phyloP scores from a whole-genome alignment of 2,329 filamentous ascomycete species.

The Podosphaera xanthii region DNA sequence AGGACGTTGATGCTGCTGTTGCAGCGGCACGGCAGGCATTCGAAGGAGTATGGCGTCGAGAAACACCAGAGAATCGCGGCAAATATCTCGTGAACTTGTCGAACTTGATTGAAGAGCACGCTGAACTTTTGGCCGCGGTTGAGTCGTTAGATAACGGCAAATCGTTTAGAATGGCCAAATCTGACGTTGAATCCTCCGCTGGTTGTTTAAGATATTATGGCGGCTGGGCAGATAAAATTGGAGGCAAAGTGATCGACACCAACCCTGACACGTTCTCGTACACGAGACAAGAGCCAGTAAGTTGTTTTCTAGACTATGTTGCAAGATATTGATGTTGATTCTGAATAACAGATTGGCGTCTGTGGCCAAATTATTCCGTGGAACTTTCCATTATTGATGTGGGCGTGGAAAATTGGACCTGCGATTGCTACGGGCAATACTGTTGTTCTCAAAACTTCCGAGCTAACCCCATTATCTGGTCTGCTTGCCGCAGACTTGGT shows the following conservation, averaged over 20 bases:
- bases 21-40: slow-evolving; percentile 70
- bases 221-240: slow-evolving; percentile 51
- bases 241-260: slow-evolving; percentile 46
- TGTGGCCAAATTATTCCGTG: slow-evolving; percentile 53
- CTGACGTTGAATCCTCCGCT: slow-evolving; percentile 45
- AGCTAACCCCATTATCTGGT: slow-evolving; percentile 36
- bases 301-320: slow-evolving; percentile 17
- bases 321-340: no score
- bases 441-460: slow-evolving; percentile 36
- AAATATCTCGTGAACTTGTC: slow-evolving; percentile 52
- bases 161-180: slow-evolving; percentile 51
- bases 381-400: slow-evolving; percentile 49
- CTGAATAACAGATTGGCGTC: slow-evolving; percentile 27
- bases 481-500: slow-evolving; percentile 30
- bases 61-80: slow-evolving; percentile 49
- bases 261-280: slow-evolving; percentile 42
- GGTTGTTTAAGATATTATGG: slow-evolving; percentile 64
- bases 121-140: slow-evolving; percentile 52
- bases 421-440: slow-evolving; percentile 36
- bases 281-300: slow-evolving; percentile 37
- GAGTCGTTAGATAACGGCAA: slow-evolving; percentile 83
- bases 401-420: slow-evolving; percentile 41
- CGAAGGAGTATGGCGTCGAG: slow-evolving; percentile 44
- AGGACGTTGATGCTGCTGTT: slow-evolving; percentile 65
- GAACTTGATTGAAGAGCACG: slow-evolving; percentile 57